Percentiles rank a stretch among this genome's conserved stretches.
Conservation (phyloP, 75 land plant species). For the Picea sitchensis region DNA sequence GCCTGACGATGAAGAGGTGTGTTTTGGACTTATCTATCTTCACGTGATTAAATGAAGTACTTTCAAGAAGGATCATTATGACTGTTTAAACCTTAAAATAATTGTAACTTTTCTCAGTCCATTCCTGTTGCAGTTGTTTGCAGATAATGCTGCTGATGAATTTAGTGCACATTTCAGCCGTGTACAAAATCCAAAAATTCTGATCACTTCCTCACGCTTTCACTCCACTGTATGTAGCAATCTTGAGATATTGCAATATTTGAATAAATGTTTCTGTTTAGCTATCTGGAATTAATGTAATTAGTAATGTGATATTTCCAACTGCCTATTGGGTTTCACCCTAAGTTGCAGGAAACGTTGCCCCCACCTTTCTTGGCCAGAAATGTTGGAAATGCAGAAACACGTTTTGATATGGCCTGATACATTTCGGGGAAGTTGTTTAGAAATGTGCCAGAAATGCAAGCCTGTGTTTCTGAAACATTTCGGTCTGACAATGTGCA, state of each 20-base stretch:
- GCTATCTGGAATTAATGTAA: background rate
- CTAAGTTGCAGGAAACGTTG: too few species aligned
- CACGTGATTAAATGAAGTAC: background rate
- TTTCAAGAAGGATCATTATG: background rate
- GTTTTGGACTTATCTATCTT: conserved; percentile 3
- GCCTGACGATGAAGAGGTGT: conserved; percentile 86
- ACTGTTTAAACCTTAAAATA: background rate
- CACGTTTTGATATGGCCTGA: too few species aligned
- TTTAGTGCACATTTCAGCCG: conserved; percentile 60
- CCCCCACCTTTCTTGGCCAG: too few species aligned
- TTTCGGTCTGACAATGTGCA: too few species aligned
- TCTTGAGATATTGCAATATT: background rate
- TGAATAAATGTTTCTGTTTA: background rate
- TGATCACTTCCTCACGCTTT: conserved; percentile 79
- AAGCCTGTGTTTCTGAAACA: too few species aligned
- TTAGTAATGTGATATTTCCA: background rate
- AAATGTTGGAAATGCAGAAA: too few species aligned
- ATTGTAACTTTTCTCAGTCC: background rate
- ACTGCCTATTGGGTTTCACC: background rate
- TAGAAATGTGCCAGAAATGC: too few species aligned
- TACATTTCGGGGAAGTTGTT: too few species aligned
- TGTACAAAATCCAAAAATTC: conserved; percentile 48
- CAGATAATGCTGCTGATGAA: conserved; percentile 77
- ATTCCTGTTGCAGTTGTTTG: conserved; percentile 57
- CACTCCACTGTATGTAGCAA: conserved; percentile 60